Evolutionary conservation across 306 rosid species (phyloP), one percentile per base, ranked within the genome.

Genomic region (Cucurbita pepo): DNA sequence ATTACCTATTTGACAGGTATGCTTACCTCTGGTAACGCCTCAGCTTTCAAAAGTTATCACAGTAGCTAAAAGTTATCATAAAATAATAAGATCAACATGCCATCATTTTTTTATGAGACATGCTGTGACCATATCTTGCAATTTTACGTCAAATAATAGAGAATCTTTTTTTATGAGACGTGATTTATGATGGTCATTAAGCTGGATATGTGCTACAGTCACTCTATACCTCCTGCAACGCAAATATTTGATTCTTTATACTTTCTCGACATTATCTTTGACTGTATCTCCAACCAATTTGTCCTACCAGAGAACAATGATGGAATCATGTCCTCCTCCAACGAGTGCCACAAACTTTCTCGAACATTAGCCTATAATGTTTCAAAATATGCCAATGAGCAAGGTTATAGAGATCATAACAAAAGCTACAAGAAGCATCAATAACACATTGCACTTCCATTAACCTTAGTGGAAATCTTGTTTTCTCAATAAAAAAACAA

Each of bases 271-370:
- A 84, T 63, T 73, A 86, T 82, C 86, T 87, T 89, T 59, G 99
- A 94, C 74, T 94, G 96, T 77, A 88, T 81, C 78, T 91, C 97
- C 87, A 94, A 81, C 99, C 99, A 94, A 70, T 94, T 94, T 77
- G 87, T 75, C 88, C 86, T 89, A 64, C 79, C 83, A 63, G 83
- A 79, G 69, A 96, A 75, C 73, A 82, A 65, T 25, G 96, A 82
- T 56, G 97, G 90, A 81, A 89, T 75, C 88, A 94, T 82, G 78
- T 94, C 97, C 82, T 94, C 96, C 86, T 94, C 99, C 80, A 94
- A 83, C 62, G 99, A 89, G 45, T 12, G 87, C 99, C 99, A 94
- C 71, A 83, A 73, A 69, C 78, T 80, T 84, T 94, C 99, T 77
- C 78, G 84, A 70, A 84, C 89, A 77, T 77, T 76, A 81, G 77